Evolutionary conservation across 208 protist species (phyloP).

Genomic region (Acanthamoeba culbertsoni): DNA sequence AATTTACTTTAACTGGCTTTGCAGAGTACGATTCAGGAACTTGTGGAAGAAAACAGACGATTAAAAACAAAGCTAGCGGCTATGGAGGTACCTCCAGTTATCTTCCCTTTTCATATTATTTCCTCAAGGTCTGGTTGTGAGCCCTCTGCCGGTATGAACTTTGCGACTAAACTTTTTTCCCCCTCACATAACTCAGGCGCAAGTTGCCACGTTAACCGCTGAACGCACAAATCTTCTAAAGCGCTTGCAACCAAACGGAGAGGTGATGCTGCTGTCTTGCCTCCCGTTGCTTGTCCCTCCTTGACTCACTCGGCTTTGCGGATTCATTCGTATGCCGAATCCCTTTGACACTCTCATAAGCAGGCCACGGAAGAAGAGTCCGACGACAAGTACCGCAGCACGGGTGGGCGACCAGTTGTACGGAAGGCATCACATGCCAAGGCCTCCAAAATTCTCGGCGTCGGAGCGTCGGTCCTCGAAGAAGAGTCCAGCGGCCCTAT

Average conservation of each 20-base stretch:
- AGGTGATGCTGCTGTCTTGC: no score
- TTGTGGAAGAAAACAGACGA: conserved; percentile 7
- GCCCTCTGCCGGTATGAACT: no score
- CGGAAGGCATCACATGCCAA: not conserved
- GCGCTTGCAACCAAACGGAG: no score
- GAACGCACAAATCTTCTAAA: no score
- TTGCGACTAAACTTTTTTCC: no score
- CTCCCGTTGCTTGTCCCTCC: no score
- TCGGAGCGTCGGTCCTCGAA: not conserved
- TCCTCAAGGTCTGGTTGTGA: not conserved
- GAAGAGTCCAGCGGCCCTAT: not conserved
- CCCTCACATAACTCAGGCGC: no score
- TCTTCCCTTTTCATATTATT: not conserved
- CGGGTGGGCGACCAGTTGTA: not conserved
- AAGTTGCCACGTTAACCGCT: no score
- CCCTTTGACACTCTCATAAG: no score
- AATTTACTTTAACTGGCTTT: not conserved
- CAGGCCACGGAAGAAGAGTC: no score
- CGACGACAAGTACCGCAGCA: not conserved
- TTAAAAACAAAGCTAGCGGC: not conserved
- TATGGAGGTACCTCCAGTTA: not conserved
- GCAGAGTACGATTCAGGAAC: conserved; percentile 9
- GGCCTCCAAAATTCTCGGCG: not conserved
- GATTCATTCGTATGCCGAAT: no score
- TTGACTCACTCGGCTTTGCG: no score